Evolutionary conservation across 257 asterid genomes (phyloP).

Genomic region (Solanum chiquidenum): DNA sequence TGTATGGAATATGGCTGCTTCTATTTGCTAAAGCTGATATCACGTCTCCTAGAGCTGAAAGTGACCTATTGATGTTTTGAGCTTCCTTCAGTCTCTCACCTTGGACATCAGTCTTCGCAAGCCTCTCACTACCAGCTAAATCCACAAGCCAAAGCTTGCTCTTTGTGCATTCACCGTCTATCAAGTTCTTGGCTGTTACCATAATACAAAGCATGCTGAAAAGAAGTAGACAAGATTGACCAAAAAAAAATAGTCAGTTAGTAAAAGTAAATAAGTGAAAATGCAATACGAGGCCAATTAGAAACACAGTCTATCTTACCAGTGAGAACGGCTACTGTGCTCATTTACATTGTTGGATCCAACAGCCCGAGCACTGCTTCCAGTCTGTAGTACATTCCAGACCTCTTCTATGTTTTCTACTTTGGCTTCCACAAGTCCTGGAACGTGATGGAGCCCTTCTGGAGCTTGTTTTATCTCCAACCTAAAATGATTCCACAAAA

Average conservation of each 20-base stretch:
- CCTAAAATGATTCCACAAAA: conserved; percentile 25
- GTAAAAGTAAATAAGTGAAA: not conserved
- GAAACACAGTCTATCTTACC: conserved; percentile 31
- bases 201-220: conserved; percentile 82
- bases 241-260: not conserved
- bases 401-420: conserved; percentile 68
- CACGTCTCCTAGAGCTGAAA: conserved; percentile 98
- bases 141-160: conserved; percentile 99
- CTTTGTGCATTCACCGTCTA: conserved; percentile 70
- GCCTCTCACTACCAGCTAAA: conserved; percentile 99
- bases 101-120: conserved; percentile 89
- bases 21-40: conserved; percentile 91
- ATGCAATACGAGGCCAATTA: not conserved
- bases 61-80: conserved; percentile 91
- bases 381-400: conserved; percentile 89
- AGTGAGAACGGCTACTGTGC: conserved; percentile 99
- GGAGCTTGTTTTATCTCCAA: conserved; percentile 94
- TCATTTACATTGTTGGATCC: conserved; percentile 96
- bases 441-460: conserved; percentile 87
- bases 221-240: not conserved
- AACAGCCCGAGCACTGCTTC: conserved; percentile 86
- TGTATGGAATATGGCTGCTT: conserved; percentile 94
- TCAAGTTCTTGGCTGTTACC: conserved; percentile 71
- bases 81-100: conserved; percentile 99
- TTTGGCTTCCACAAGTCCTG: conserved; percentile 86